These are phyloP conservation scores for Nyssa sinensis DNA, from an alignment of 148 eudicot genomes.

Conservation along the genomic window DNA sequence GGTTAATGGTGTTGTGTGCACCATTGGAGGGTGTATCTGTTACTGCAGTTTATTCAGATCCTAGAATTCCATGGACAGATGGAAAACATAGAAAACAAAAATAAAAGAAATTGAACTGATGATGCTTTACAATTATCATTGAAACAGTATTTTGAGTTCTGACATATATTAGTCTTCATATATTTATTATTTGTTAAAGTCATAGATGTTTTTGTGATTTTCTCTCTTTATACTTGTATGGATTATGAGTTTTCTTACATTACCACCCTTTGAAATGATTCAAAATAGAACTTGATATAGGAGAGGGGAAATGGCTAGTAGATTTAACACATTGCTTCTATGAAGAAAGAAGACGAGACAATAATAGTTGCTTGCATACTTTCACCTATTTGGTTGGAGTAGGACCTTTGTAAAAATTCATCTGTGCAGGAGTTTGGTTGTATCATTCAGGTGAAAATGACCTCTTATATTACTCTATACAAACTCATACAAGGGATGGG, in stretches of 20 bases:
- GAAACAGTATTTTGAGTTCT: not conserved
- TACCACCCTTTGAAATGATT: not conserved
- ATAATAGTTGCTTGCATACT: not conserved
- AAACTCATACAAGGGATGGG: not conserved
- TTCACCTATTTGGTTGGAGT: not conserved
- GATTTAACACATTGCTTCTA: too few relatives aligned
- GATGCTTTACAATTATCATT: not conserved
- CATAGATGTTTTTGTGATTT: too few relatives aligned
- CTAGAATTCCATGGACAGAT: not conserved
- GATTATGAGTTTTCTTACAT: not conserved
- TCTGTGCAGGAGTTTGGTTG: not conserved
- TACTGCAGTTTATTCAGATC: not conserved
- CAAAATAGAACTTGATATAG: not conserved
- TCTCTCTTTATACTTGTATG: not conserved
- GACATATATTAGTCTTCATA: not conserved
- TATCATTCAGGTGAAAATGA: not conserved
- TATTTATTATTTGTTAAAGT: too few relatives aligned
- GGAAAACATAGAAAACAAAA: not conserved
- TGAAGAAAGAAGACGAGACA: not conserved
- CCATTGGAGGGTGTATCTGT: not conserved
- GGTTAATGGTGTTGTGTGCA: not conserved
- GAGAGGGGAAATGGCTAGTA: not conserved
- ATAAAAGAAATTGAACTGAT: not conserved
- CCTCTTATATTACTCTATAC: not conserved
- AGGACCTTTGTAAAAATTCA: not conserved